Base-by-base conservation (phyloP, 441 rosid genomes). In the Arabidopsis lyrata region DNA sequence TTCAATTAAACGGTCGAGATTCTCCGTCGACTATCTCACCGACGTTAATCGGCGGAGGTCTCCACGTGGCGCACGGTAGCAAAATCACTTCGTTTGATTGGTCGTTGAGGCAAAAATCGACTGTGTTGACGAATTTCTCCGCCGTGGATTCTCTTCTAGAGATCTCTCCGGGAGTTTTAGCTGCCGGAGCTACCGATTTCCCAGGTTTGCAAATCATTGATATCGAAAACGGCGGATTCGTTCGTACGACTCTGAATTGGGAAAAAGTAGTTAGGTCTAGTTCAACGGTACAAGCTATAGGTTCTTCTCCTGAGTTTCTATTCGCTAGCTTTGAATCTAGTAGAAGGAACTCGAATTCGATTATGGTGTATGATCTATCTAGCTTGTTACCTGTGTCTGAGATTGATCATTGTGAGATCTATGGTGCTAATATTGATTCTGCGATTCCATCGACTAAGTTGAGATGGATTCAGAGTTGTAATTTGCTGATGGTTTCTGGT, bases 321-420 rank as follows among this genome's bases (percentile, higher is more conserved):
- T 90, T 95, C 59, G 80, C 89, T 8, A 90, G 99, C 77, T 95
- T 92, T 16, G 99, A 95, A 70, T 95, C 99, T 1, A 84, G 92
- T 31, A 78, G 99, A 70, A 73, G 97, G 69, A 95, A 92, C 77
- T 90, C 98, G 60, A 95, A 85, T 76, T 78, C 94, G 2, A 84
- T 95, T 18, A 66, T 92, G 93, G 92, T 92, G 42, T 92, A 92
- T 74, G 97, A 92, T 76, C 53, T 88, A 45, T 79, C 82, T 39
- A 88, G 74, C 18, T 80, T 95, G 61, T 69, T 64, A 0, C 91
- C 95, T 3, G 86, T 89, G 0, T 78, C 84, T 0, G 97, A 95
- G 87, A 83, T 95, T 1, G 97, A 83, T 2, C 95, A 79, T 39
- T 63, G 77, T 34, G 94, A 90, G 75, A 89, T 92, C 14, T 94